Evolutionary conservation across 78 protist species (phyloP), one percentile per base, ranked within the genome.

Genomic region (Paulinella micropora): DNA sequence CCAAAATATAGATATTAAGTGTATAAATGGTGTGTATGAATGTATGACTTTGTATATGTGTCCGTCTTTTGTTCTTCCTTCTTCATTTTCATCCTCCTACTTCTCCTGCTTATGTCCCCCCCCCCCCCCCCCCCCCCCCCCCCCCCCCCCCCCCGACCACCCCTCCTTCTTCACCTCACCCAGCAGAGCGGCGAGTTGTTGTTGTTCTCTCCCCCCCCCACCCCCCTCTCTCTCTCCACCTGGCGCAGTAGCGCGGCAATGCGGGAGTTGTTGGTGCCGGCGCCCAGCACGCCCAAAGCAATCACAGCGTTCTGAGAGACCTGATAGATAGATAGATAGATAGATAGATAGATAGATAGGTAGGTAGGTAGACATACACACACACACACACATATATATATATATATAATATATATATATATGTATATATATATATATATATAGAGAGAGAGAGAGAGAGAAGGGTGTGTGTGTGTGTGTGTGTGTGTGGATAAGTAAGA

Each of bases 231-330:
- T n/a, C n/a, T n/a, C n/a, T n/a, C n/a, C n/a, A n/a, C n/a, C n/a
- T n/a, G n/a, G 37, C 97, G 93, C 31, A 98, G 90, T 89, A 94
- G 82, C 69, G 51, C 39, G n/a, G 98, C 98, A 3, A 95, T 90
- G 32, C 98, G 92, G 0, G 98, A 93, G 83, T 97, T 96, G 92
- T 97, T 97, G 0, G 99, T 96, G 82, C 99, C 99, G 0, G 96
- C 96, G 15, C 95, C 95, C 31, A 95, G 87, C 28, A 95, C 79
- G 6, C 96, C 96, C 9, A 94, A 89, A 2, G 95, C 81, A 0
- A 94, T 39, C 29, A 96, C 95, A 77, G 98, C 96, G 89, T 87
- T 90, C 90, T 92, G 93, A 3, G 88, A 40, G 36, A 39, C 37
- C 77, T 67, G 37, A 81, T 81, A 32, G 4, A 51, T 51, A 51